A percentile compares a stretch with the other conserved stretches of the same genome.
phyloP scores from a whole-genome alignment of 768 basidiomycete species.

The Kwoniella heveanensis region DNA sequence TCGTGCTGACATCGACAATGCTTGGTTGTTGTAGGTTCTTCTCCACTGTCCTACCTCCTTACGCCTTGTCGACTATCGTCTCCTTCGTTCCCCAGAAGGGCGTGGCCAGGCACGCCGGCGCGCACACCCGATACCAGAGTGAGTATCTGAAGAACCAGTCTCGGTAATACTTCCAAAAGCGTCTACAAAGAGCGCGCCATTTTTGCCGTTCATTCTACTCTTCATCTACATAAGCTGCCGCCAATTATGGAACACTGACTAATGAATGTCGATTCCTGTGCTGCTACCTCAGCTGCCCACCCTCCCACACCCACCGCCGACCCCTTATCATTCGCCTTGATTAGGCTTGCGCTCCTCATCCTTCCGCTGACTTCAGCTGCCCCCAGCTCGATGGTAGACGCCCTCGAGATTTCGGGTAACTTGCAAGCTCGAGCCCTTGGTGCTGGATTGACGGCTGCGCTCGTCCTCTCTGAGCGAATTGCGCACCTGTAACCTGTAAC shows the following conservation, averaged over 20 bases:
- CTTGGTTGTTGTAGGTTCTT: constrained; percentile 33
- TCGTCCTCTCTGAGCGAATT: constrained; percentile 41
- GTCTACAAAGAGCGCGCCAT: too few species aligned
- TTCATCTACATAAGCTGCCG: too few species aligned
- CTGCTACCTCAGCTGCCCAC: constrained; percentile 18
- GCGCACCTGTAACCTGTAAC: neutral
- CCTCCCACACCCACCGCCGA: constrained; percentile 37
- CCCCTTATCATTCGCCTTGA: constrained; percentile 46
- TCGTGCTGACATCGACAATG: neutral
- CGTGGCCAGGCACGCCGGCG: constrained; percentile 16
- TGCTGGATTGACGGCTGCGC: constrained; percentile 40
- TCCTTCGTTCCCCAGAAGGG: constrained; percentile 42
- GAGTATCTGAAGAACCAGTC: too few species aligned
- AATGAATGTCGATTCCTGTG: too few species aligned
- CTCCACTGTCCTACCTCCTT: constrained; percentile 51
- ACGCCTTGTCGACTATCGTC: constrained; percentile 44
- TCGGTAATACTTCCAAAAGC: too few species aligned
- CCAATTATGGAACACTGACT: neutral
- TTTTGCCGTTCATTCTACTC: neutral
- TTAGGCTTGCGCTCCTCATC: constrained; percentile 47
- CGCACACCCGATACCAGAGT: constrained; percentile 34
- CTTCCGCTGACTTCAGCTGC: constrained; percentile 52
- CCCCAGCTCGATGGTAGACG: constrained; percentile 43
- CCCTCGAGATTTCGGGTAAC: constrained; percentile 46
- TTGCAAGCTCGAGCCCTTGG: constrained; percentile 45